phyloP scores from a whole-genome alignment of 768 basidiomycete genomes.

The Mycena epipterygia region DNA sequence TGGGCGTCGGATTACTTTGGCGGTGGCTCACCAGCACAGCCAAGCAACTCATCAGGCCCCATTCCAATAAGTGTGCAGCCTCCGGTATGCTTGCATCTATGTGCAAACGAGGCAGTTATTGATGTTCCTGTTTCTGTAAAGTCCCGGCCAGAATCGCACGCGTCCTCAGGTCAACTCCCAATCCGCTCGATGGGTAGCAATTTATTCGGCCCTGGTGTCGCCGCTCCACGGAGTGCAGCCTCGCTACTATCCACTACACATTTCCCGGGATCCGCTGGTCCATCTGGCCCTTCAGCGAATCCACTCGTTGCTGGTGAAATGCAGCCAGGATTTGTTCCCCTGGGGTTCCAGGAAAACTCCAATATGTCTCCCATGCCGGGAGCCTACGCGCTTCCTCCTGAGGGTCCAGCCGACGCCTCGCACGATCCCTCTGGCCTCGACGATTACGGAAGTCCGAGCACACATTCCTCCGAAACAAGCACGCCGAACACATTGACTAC shows the following conservation, averaged over 20 bases:
- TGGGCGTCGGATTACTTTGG: slow-evolving; percentile 21
- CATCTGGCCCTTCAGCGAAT: too few species aligned
- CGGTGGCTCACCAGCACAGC: background rate
- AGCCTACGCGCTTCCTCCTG: slow-evolving; percentile 11
- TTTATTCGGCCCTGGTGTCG: slow-evolving; percentile 11
- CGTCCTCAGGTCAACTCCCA: slow-evolving; percentile 2
- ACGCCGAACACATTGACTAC: slow-evolving; percentile 33
- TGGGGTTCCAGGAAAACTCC: background rate
- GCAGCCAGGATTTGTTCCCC: background rate
- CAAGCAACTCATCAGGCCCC: slow-evolving; percentile 6
- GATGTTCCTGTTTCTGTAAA: background rate
- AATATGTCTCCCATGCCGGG: slow-evolving; percentile 23
- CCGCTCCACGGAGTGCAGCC: background rate
- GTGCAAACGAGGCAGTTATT: background rate
- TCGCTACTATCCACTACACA: background rate
- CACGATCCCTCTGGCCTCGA: background rate
- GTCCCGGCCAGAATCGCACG: slow-evolving; percentile 15
- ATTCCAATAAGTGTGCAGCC: slow-evolving; percentile 23
- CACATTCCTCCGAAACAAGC: slow-evolving; percentile 29
- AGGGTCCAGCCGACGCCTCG: background rate
- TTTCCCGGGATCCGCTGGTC: background rate
- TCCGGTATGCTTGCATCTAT: slow-evolving; percentile 10
- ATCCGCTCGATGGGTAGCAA: slow-evolving; percentile 22
- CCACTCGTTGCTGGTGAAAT: background rate
- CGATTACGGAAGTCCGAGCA: slow-evolving; percentile 1